Conservation (phyloP, 805 yeast species). For the Hanseniaspora lachancei region DNA sequence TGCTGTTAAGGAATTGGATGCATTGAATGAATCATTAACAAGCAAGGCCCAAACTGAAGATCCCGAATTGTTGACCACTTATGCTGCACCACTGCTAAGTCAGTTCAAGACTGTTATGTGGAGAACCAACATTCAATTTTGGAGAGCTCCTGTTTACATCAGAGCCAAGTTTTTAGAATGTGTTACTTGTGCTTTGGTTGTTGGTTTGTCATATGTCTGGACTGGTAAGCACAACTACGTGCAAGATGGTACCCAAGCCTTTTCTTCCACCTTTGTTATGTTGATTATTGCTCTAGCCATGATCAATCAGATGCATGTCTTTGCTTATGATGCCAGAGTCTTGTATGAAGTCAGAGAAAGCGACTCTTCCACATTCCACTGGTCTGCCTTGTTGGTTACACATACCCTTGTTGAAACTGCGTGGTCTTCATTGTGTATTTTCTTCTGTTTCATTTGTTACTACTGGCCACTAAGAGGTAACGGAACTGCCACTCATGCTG, state of each 20-base stretch:
- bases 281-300: conserved; percentile 39
- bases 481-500: conserved; percentile 36
- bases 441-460: conserved; percentile 32
- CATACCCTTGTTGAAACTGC: conserved; percentile 35
- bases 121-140: conserved; percentile 47
- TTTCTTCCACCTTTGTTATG: conserved; percentile 48
- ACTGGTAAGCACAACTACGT: conserved; percentile 39
- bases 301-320: conserved; percentile 51
- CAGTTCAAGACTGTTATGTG: conserved; percentile 36
- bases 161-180: conserved; percentile 46
- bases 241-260: conserved; percentile 56
- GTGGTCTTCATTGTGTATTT: conserved; percentile 36
- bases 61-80: conserved; percentile 29
- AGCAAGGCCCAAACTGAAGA: conserved; percentile 25
- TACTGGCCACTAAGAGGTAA: conserved; percentile 38
- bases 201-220: conserved; percentile 56
- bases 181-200: conserved; percentile 42
- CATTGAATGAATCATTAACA: conserved; percentile 37
- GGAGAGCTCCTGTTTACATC: conserved; percentile 50
- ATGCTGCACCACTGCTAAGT: conserved; percentile 32
- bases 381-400: conserved; percentile 44
- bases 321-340: conserved; percentile 46
- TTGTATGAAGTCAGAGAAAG: conserved; percentile 62
- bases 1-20: conserved; percentile 39
- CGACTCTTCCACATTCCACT: conserved; percentile 56